phyloP scores from a whole-genome alignment of 345 rosid species.

The Ricinus communis region DNA sequence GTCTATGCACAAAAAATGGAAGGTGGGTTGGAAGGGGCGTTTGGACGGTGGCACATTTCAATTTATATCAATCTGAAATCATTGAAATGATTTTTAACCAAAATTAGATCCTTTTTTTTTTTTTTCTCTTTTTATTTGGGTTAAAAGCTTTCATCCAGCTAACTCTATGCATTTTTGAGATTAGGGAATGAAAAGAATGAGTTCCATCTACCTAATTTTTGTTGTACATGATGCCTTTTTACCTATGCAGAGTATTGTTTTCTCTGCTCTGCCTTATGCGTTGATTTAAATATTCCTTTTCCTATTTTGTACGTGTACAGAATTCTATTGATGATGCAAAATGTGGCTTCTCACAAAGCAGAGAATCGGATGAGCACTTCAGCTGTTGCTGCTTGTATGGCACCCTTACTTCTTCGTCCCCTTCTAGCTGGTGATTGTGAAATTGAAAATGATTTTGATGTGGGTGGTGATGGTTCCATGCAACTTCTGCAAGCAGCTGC shows the following conservation, averaged over 20 bases:
- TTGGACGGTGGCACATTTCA: neutral
- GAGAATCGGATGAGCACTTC: constrained; percentile 92
- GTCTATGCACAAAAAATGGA: neutral
- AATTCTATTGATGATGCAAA: constrained; percentile 92
- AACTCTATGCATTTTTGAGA: constrained; percentile 3
- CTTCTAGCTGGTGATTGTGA: constrained; percentile 97
- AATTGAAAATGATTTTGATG: constrained; percentile 83
- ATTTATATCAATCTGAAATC: neutral
- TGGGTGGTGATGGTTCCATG: constrained; percentile 90
- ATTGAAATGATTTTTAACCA: neutral
- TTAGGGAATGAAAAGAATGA: neutral
- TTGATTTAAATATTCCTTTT: neutral
- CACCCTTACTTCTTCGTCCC: constrained; percentile 97
- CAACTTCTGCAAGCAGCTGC: constrained; percentile 98
- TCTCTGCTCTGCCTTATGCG: neutral
- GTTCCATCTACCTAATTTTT: neutral
- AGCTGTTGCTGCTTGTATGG: constrained; percentile 99
- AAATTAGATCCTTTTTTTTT: neutral
- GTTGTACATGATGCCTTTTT: neutral
- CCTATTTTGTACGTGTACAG: constrained; percentile 45
- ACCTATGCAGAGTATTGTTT: constrained; percentile 2
- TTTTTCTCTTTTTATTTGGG: neutral
- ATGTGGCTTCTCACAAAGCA: constrained; percentile 68
- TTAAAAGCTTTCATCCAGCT: neutral
- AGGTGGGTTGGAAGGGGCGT: neutral